Base-by-base conservation (phyloP, 2,329 filamentous ascomycete genomes). In the Arthrobotrys pseudoclavata region DNA sequence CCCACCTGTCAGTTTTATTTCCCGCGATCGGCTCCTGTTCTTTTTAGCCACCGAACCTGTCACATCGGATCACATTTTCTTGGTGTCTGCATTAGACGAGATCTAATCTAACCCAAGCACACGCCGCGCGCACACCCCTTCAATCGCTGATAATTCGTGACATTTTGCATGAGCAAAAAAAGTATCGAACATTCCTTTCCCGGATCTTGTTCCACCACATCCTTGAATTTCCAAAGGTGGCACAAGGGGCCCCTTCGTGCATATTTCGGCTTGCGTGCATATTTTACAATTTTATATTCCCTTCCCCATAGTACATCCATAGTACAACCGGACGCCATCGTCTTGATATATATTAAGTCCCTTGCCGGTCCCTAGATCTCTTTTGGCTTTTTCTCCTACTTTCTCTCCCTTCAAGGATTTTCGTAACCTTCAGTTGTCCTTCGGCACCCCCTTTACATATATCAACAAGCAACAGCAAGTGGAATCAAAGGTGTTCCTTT, bases 251-350 rank as follows among this genome's bases (percentile, higher is more conserved):
- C 20, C 47, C 60, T 69, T 53, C 64, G 24, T 57, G 52, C 64
- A 55, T 70, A 70, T 71, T 77, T 69, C 67, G 67, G 74, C 74
- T 66, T 77, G 74, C 74, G 67, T 77, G 74, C 74, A 77, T 77
- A 69, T 71, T 77, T 71, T 68, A 64, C 57, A 69, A 68, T 69
- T 40, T 76, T 69, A 64, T 63, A 52, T 40, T 37, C 47, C 61
- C 15, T 15, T 31, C 69, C 61, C 50, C 20, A 13, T n/a, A 55
- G 55, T n/a, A n/a, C 40, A n/a, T 20, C 5, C 9, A 18, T 7
- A 40, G 7, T 29, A 57, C 42, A 52, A 53, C 50, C 50, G 50
- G 50, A 53, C 61, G 52, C 53, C 29, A 57, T 37, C 52, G 34
- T 42, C 48, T 64, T 55, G 63, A 53, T 24, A 63, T 68, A 78